Percentiles rank a stretch among this genome's conserved stretches.
These are phyloP conservation scores for Pseudomonodictys pantanalensis DNA, from an alignment of 495 filamentous ascomycete genomes.

Conservation along the genomic window DNA sequence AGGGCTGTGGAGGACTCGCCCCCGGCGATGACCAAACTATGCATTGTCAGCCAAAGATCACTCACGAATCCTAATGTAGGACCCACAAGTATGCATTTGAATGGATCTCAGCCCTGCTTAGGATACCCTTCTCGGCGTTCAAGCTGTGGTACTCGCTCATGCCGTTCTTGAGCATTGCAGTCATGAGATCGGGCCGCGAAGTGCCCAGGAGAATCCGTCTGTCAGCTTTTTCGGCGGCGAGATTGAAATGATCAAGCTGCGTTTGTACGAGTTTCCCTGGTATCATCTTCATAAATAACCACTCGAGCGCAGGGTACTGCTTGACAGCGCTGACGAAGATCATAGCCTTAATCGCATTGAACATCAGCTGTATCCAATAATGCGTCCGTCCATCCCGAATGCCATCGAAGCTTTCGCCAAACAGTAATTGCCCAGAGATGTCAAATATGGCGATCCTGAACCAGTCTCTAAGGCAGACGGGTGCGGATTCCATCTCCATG, in stretches of 20 bases:
- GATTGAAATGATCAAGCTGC: slow-evolving; percentile 3
- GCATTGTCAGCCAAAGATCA: too few relatives aligned
- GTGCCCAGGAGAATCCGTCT: slow-evolving; percentile 7
- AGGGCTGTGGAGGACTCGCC: too few relatives aligned
- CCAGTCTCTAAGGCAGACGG: slow-evolving; percentile 31
- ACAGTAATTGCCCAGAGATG: slow-evolving; percentile 37
- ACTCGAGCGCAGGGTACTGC: neutral
- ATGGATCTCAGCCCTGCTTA: neutral
- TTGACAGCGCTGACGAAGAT: neutral
- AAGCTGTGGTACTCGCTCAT: neutral
- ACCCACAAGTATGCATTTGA: too few relatives aligned
- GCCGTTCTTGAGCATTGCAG: slow-evolving; percentile 38
- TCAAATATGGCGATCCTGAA: slow-evolving; percentile 38
- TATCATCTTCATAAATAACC: neutral
- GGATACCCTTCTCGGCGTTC: neutral
- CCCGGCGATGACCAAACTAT: too few relatives aligned
- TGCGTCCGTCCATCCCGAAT: slow-evolving; percentile 35
- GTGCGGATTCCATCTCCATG: neutral
- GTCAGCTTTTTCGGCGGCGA: neutral
- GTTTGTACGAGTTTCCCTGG: neutral
- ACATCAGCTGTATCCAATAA: slow-evolving; percentile 35
- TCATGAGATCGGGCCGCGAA: slow-evolving; percentile 36
- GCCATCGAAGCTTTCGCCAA: slow-evolving; percentile 38
- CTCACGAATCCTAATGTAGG: too few relatives aligned
- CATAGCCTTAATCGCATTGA: slow-evolving; percentile 24